These are phyloP conservation scores for Canavalia gladiata DNA, from an alignment of 306 rosid genomes.

Conservation along the genomic window DNA sequence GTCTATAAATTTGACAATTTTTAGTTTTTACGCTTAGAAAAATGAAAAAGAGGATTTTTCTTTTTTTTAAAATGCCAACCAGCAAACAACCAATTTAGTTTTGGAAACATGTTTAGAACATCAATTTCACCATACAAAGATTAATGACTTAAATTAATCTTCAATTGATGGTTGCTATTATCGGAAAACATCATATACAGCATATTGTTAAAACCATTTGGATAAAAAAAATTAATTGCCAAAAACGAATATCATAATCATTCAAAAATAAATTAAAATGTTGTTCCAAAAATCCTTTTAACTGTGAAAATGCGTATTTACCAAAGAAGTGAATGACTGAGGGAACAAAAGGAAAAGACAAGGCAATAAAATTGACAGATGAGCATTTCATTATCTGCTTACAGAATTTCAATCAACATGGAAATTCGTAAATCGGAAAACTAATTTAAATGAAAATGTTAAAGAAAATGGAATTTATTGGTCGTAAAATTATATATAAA, in stretches of 20 bases:
- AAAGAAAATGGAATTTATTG: background rate
- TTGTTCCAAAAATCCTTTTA: background rate
- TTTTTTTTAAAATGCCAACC: too few species aligned
- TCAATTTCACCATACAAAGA: background rate
- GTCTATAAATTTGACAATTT: background rate
- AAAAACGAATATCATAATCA: background rate
- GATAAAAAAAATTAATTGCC: background rate
- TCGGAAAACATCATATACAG: background rate
- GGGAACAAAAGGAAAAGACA: background rate
- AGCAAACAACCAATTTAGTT: background rate
- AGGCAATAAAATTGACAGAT: background rate
- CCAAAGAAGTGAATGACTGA: background rate
- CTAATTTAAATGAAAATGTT: background rate
- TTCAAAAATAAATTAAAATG: background rate
- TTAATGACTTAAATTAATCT: background rate
- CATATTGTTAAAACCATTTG: background rate
- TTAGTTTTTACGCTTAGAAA: background rate
- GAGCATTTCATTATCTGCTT: background rate
- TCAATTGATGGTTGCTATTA: background rate
- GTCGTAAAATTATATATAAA: background rate
- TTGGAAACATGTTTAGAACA: background rate
- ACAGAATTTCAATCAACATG: background rate
- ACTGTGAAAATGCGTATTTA: background rate
- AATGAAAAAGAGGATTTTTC: background rate
- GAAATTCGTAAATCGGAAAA: constrained; percentile 9